Evolutionary conservation across 164 flowering plant genomes (phyloP).

Genomic region (Warburgia ugandensis): DNA sequence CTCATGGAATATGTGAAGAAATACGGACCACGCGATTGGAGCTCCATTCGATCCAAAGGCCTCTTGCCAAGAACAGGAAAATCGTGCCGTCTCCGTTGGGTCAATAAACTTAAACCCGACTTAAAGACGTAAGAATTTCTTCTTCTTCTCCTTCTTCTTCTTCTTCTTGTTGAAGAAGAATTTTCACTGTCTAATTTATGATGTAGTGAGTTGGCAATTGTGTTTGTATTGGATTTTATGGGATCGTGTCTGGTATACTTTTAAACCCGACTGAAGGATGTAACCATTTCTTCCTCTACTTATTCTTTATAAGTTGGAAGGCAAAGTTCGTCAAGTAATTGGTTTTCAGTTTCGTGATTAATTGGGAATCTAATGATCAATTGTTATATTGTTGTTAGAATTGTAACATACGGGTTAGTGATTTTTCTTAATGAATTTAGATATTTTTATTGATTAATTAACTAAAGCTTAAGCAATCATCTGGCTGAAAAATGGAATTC

Average conservation of each 20-base stretch:
- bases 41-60: constrained; percentile 99
- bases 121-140: constrained; percentile 54
- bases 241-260: background rate
- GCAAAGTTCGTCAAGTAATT: no score
- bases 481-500: no score
- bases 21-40: constrained; percentile 90
- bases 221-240: background rate
- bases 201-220: background rate
- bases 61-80: constrained; percentile 81
- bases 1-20: constrained; percentile 57
- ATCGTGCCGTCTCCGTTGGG: constrained; percentile 97
- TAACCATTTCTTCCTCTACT: background rate
- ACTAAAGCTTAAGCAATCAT: no score
- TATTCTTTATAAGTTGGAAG: background rate
- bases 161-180: background rate
- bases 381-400: no score
- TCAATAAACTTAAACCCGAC: constrained; percentile 87
- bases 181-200: background rate
- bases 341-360: no score
- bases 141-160: background rate
- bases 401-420: no score
- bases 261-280: background rate
- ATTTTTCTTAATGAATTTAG: no score
- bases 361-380: no score
- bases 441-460: no score